Evolutionary conservation across 2,329 filamentous ascomycete species (phyloP), one percentile per base, ranked within the genome.

Genomic region (Acephala macrosclerotiorum): DNA sequence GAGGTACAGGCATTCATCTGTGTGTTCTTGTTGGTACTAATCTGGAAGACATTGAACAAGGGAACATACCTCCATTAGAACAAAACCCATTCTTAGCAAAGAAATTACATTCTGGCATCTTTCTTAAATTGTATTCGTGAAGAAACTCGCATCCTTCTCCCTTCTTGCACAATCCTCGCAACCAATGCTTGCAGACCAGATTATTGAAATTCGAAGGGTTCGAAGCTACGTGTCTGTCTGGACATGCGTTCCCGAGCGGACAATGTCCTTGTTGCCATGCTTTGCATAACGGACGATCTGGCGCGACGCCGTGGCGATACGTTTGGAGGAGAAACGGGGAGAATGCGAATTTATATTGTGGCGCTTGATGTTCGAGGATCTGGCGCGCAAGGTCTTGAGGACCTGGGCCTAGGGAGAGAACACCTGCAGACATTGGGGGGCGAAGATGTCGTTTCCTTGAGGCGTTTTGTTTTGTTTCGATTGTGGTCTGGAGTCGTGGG

Each of bases 91-190:
- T 97, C 67, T 94, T 88, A 65, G 94, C 90, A 80, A 95, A 98
- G 80, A 97, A 97, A 76, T 97, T 97, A 82, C 96, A 99, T 82
- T 98, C 96, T 69, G 96, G 94, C 93, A 98, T 98, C 79, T 96
- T 94, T 70, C 96, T 90, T 72, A 99, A 87, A 81, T 99, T 98
- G 84, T 97, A 99, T 81, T 98, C 96, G 84, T 99, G 96, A 58
- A 98, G 84, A 75, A 98, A 99, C 82, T 99, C 96, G 88, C 96
- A 99, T 72, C 89, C 88, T 76, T 97, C 91, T 74, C 95, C 96
- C 81, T 98, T 98, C 78, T 99, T 99, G 85, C 96, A 99, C 22
- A 99, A 88, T 0, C 94, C 95, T 70, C 96, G 92, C 75, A 98
- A 89, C 90, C 96, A 98, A 84, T 98, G 96, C 83, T 99, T 99